Percentiles rank a stretch among this genome's conserved stretches.
These are phyloP conservation scores for Bryoglossum gracile DNA, from an alignment of 495 filamentous ascomycete species.

Conservation along the genomic window DNA sequence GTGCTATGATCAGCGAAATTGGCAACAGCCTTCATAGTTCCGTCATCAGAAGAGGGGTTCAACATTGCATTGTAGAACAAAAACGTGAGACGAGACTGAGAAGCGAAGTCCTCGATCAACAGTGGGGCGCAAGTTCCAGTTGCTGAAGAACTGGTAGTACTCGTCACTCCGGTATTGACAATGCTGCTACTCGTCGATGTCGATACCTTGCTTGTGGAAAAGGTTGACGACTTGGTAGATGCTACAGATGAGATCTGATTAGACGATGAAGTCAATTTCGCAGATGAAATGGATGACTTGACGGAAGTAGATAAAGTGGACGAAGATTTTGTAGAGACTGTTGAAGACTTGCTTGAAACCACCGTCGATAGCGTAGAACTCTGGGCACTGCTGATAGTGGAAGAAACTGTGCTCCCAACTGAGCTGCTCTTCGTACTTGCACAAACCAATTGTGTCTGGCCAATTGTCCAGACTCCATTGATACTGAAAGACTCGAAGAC, in stretches of 20 bases:
- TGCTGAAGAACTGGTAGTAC: constrained; percentile 9
- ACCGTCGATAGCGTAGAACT: too few relatives aligned
- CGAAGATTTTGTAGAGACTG: too few relatives aligned
- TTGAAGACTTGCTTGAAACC: too few relatives aligned
- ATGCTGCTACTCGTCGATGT: constrained; percentile 12
- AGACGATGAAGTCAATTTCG: too few relatives aligned
- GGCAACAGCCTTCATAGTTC: constrained; percentile 36
- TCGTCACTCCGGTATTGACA: constrained; percentile 14
- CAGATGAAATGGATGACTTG: too few relatives aligned
- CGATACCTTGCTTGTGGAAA: constrained; percentile 9
- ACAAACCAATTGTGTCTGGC: constrained; percentile 46
- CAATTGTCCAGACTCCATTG: constrained; percentile 42
- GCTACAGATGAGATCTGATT: too few relatives aligned
- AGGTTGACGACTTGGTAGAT: too few relatives aligned
- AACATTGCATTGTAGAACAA: constrained; percentile 55
- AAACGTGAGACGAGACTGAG: constrained; percentile 58
- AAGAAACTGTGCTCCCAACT: background rate
- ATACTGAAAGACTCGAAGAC: constrained; percentile 43
- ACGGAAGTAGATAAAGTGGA: too few relatives aligned
- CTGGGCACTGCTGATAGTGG: background rate
- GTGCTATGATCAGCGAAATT: constrained; percentile 21
- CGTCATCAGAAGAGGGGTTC: constrained; percentile 52
- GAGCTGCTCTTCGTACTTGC: constrained; percentile 20
- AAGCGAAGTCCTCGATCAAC: constrained; percentile 55
- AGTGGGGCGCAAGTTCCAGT: constrained; percentile 40